Evolutionary conservation across 371 early-diverging fungal species (phyloP), one percentile per base, ranked within the genome.

Genomic region (Lichtheimia ramosa): DNA sequence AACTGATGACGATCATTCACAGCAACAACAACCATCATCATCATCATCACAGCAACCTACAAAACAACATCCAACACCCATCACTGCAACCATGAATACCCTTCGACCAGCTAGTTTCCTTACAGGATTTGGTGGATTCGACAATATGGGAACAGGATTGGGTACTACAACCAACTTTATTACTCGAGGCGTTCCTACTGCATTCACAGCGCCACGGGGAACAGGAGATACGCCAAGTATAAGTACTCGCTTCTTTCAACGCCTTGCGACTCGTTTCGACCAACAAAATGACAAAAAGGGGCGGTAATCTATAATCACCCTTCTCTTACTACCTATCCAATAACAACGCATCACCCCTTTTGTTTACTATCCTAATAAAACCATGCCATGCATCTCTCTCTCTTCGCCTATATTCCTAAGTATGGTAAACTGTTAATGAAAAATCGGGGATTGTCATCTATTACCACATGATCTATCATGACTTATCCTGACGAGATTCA

Each of bases 231-330:
- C 10, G 59, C 76, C 80, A 0, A 79, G 80, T 59, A 76, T 79
- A 53, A 72, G 73, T 8, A 79, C 80, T 16, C 63, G 74, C 18
- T 76, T 79, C 56, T 79, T 79, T 59, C 80, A 76, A 53, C 70
- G 76, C 27, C 49, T 79, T 15, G 69, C 80, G 14, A 71, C 71
- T 7, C 61, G 76, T 28, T 52, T 79, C 43, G 76, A 79, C 48
- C 66, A 69, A 41, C 68, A 75, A 48, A 68, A 74, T 21, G 70
- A 69, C 24, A 69, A 65, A 18, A 50, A 54, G 48, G 25, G 48
- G 41, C 25, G 34, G 43, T 34, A 49, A 61, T 54, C 54, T 20
- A 51, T n/a, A n/a, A n/a, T 51, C 3, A 34, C 34, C 10, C n/a
- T n/a, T n/a, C n/a, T n/a, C n/a, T 8, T 34, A 10, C 34, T 34